Evolutionary conservation across 768 basidiomycete genomes (phyloP).

Genomic region (Mycena leptocephala): DNA sequence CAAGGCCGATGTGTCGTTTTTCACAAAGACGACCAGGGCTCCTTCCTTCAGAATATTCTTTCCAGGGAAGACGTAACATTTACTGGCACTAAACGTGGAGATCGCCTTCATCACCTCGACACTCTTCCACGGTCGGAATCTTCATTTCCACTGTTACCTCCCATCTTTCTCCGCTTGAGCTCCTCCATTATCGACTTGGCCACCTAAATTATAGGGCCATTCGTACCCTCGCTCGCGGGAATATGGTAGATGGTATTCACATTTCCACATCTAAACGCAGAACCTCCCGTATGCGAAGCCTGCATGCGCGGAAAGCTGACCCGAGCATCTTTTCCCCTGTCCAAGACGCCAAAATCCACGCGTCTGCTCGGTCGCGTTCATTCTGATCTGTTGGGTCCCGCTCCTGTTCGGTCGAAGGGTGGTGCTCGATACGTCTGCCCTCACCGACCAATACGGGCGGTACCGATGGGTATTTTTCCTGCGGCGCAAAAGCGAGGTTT

Average conservation of each 20-base stretch:
- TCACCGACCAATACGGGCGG: neutral
- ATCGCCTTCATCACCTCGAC: neutral
- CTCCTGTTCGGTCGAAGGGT: too few relatives aligned
- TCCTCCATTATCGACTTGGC: neutral
- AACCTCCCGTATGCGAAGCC: neutral
- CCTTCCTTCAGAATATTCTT: neutral
- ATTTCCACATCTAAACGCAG: neutral
- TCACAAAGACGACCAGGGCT: neutral
- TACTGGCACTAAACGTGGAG: neutral
- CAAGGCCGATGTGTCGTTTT: neutral
- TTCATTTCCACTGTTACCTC: neutral
- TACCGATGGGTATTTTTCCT: neutral
- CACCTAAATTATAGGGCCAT: too few relatives aligned
- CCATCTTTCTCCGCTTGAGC: neutral
- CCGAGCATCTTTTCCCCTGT: neutral
- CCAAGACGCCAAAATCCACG: neutral
- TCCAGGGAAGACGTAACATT: neutral
- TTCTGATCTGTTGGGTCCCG: too few relatives aligned
- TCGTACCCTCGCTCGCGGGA: too few relatives aligned
- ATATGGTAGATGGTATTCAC: neutral
- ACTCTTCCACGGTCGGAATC: neutral
- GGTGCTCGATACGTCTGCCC: neutral
- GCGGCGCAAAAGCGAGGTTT: conserved; percentile 20
- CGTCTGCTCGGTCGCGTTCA: neutral
- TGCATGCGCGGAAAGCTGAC: neutral